Evolutionary conservation across 2,329 filamentous ascomycete species (phyloP), one percentile per base, ranked within the genome.

Genomic region (Rosellinia necatrix): DNA sequence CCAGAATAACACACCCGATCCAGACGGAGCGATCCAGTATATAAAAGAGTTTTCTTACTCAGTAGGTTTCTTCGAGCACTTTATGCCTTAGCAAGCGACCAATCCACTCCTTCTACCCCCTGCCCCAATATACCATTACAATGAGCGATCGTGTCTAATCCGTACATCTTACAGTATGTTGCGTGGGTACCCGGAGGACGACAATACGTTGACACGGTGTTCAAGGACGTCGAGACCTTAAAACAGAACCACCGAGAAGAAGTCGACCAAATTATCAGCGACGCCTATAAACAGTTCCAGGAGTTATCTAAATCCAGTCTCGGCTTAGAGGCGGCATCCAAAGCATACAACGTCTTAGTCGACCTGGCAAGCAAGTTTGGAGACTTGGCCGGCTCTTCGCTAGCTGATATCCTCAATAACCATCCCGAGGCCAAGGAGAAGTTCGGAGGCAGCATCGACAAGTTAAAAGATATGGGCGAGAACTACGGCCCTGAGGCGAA

Each of bases 401-500:
- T 83, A 0, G 73, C 76, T 21, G 84, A 91, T 59, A 82, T 92
- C 37, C 71, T 91, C 47, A 81, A 91, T 66, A 90, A 90, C 68
- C 88, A 92, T 69, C 89, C 89, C 0, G 72, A 87, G 64, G 66
- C 90, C 17, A 90, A 90, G 77, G 81, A 91, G 68, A 87, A 88
- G 74, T 73, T 91, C 7, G 88, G 88, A 12, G 84, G 82, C 9
- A 85, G 82, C 63, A 73, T 89, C 40, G 82, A 89, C 46, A 81
- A 89, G 69, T 75, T 92, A 46, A 89, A 90, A 79, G 72, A 85
- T 62, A 79, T 90, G 71, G 85, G 85, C 22, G 82, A 90, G 12
- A 77, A 84, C 56, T 88, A 88, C 65, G 89, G 89, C 0, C 89
- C 88, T 0, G 86, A 91, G 68, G 88, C 87, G 0, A 90, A 91